These are phyloP conservation scores for Chaetoceros muelleri DNA, from an alignment of 108 stramenopile species.

Conservation along the genomic window DNA sequence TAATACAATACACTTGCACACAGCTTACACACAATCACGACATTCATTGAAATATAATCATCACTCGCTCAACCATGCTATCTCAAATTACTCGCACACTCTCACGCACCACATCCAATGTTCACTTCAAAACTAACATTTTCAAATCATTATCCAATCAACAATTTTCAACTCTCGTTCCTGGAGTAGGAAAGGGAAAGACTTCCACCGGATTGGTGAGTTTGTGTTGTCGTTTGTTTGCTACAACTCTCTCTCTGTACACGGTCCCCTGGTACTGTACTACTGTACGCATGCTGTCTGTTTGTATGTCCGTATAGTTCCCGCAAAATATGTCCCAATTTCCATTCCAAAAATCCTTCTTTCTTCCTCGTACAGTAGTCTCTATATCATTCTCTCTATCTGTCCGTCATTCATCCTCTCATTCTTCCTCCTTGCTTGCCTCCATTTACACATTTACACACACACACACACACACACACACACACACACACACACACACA, in stretches of 20 bases:
- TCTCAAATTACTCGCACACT: not conserved
- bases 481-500: not conserved
- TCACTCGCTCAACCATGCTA: not conserved
- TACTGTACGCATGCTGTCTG: too few species aligned
- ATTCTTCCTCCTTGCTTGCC: not conserved
- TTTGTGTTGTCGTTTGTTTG: constrained; percentile 4
- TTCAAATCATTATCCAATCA: not conserved
- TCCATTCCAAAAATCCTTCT: too few species aligned
- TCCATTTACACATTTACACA: not conserved
- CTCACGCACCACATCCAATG: not conserved
- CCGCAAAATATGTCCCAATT: too few species aligned
- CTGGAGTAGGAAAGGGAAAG: constrained; percentile 76
- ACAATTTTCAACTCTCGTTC: constrained; percentile 18
- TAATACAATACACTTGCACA: too few species aligned
- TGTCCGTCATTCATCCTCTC: not conserved
- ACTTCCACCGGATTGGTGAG: constrained; percentile 85
- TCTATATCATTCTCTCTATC: not conserved
- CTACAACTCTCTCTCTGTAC: not conserved
- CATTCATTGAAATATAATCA: too few species aligned
- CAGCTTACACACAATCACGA: too few species aligned
- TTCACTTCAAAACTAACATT: too few species aligned
- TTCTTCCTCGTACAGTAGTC: too few species aligned
- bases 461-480: not conserved
- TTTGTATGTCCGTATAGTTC: too few species aligned
- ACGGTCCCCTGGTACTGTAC: too few species aligned